Evolutionary conservation across 2,329 filamentous ascomycete genomes (phyloP).

Genomic region (Talaromyces sp.): DNA sequence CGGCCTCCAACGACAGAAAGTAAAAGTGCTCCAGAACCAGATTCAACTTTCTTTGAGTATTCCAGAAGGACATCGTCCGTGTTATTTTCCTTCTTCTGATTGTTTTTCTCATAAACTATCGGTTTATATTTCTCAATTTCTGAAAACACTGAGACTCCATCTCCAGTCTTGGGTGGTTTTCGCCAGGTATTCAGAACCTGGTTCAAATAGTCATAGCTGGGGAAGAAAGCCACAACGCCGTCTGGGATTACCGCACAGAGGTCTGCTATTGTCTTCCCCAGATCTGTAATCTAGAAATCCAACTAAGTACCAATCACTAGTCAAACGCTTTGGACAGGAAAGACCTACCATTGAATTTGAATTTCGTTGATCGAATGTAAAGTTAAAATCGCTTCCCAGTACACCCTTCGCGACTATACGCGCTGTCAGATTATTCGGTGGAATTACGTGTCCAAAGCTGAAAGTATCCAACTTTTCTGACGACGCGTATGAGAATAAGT

Average conservation of each 20-base stretch:
- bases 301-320: conserved; percentile 6
- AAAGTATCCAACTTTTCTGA: conserved; percentile 65
- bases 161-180: conserved; percentile 27
- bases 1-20: conserved; percentile 91
- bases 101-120: conserved; percentile 50
- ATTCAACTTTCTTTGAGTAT: conserved; percentile 65
- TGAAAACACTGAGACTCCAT: conserved; percentile 25
- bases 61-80: conserved; percentile 66
- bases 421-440: conserved; percentile 71
- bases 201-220: conserved; percentile 86
- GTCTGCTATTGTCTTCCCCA: conserved; percentile 68
- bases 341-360: conserved; percentile 55
- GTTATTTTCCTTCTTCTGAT: conserved; percentile 34
- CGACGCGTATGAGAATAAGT: conserved; percentile 74
- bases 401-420: conserved; percentile 58
- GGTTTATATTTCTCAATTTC: conserved; percentile 31
- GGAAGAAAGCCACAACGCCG: conserved; percentile 91
- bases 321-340: neutral
- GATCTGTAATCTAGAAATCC: conserved; percentile 53
- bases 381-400: conserved; percentile 63
- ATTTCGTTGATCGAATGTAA: conserved; percentile 74
- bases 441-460: conserved; percentile 93
- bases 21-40: conserved; percentile 65
- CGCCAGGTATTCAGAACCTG: conserved; percentile 64
- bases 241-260: conserved; percentile 73